A percentile compares a stretch with the other conserved stretches of the same genome.
Conservation (phyloP, 2,329 filamentous ascomycete genomes). For the Trichothecium roseum region DNA sequence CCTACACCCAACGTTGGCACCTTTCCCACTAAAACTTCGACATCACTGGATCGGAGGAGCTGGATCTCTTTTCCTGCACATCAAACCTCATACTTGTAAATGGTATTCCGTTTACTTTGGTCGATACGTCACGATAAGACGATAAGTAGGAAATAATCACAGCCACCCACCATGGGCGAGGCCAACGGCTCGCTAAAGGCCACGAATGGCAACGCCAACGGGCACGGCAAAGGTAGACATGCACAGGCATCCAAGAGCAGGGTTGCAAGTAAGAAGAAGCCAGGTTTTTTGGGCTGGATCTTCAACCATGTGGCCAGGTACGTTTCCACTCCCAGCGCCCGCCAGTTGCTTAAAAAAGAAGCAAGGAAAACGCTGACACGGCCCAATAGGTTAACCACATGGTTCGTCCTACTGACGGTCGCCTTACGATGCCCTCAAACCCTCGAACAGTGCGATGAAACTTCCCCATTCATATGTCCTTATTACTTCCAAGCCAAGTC, state of each 20-base stretch:
- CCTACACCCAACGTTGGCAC: too few species aligned
- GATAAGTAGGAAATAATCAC: too few species aligned
- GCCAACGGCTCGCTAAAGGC: conserved; percentile 19
- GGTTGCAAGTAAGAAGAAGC: conserved; percentile 10
- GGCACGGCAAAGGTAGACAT: conserved; percentile 19
- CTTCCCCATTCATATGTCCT: conserved; percentile 70
- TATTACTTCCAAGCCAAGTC: conserved; percentile 64
- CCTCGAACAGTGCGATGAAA: conserved; percentile 54
- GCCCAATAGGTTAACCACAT: conserved; percentile 57
- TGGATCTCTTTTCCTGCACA: too few species aligned
- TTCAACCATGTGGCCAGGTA: conserved; percentile 47
- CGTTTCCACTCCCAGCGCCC: conserved; percentile 6
- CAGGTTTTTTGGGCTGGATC: conserved; percentile 23
- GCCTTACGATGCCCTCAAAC: conserved; percentile 73
- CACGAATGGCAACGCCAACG: conserved; percentile 28
- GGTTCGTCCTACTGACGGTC: conserved; percentile 76
- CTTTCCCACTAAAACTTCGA: too few species aligned
- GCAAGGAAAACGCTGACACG: background rate
- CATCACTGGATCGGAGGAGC: background rate
- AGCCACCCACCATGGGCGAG: conserved; percentile 19
- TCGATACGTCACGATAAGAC: too few species aligned
- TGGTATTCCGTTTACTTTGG: too few species aligned
- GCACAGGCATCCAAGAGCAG: conserved; percentile 9
- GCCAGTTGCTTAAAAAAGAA: background rate
- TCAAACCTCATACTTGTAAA: too few species aligned